phyloP scores from a whole-genome alignment of 306 rosid species.

The Quercus wislizeni region DNA sequence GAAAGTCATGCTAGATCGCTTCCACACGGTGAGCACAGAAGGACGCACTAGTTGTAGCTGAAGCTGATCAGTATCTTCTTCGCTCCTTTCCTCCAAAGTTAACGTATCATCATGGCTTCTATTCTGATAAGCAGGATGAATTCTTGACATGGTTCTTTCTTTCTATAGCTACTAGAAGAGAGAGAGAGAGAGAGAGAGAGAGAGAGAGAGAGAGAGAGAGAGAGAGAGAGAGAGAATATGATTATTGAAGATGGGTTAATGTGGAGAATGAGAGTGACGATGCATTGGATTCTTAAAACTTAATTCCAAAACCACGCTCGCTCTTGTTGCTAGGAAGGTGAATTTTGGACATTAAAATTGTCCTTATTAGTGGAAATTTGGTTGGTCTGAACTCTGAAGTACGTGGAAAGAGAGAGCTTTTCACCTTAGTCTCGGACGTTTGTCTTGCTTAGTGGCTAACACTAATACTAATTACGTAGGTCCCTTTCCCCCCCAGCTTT shows the following conservation, averaged over 20 bases:
- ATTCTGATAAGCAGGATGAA: slow-evolving; percentile 20
- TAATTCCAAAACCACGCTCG: background rate
- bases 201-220: background rate
- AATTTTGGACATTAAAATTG: slow-evolving; percentile 8
- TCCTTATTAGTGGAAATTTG: background rate
- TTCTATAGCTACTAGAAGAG: background rate
- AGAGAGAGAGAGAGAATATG: too few relatives aligned
- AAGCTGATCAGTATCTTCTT: background rate
- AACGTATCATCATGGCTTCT: background rate
- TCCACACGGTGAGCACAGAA: slow-evolving; percentile 45
- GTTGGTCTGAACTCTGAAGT: background rate
- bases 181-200: background rate
- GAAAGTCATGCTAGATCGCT: slow-evolving; percentile 51
- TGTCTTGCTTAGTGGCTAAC: slow-evolving; percentile 17
- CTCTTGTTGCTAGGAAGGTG: background rate
- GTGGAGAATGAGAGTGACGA: too few relatives aligned
- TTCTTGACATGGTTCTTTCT: slow-evolving; percentile 19
- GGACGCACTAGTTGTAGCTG: background rate
- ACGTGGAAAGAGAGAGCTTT: slow-evolving; percentile 3
- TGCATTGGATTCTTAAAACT: background rate
- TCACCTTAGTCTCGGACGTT: background rate
- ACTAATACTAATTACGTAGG: slow-evolving; percentile 12
- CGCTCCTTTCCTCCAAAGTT: slow-evolving; percentile 1
- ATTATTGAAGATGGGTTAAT: too few relatives aligned
- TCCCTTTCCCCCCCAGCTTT: slow-evolving; percentile 9